phyloP scores from a whole-genome alignment of 2,329 filamentous ascomycete species.

The Madurella mycetomatis region DNA sequence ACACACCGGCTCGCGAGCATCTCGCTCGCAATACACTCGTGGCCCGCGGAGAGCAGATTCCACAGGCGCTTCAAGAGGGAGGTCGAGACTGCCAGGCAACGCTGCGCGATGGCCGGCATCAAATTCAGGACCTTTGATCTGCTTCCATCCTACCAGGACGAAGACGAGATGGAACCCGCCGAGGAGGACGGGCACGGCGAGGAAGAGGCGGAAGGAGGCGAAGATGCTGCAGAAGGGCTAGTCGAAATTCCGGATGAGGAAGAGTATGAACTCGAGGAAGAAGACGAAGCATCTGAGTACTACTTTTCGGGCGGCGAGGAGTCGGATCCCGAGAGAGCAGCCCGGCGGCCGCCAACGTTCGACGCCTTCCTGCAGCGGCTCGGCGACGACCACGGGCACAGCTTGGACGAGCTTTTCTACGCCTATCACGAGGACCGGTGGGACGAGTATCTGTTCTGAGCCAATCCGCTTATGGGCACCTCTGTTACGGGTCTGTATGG shows the following conservation, averaged over 20 bases:
- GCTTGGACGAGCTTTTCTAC: constrained; percentile 26
- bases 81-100: constrained; percentile 20
- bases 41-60: constrained; percentile 27
- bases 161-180: constrained; percentile 20
- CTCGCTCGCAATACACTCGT: constrained; percentile 27
- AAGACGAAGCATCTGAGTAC: constrained; percentile 29
- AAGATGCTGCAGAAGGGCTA: constrained; percentile 8
- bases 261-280: constrained; percentile 24
- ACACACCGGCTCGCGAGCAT: constrained; percentile 22
- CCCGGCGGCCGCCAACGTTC: constrained; percentile 25
- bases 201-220: constrained; percentile 14
- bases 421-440: constrained; percentile 29
- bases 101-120: constrained; percentile 23
- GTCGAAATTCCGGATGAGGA: constrained; percentile 17
- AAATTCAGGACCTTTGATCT: constrained; percentile 26
- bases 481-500: too few species aligned
- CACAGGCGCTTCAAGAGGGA: constrained; percentile 25
- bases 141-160: constrained; percentile 26
- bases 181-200: constrained; percentile 18
- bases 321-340: constrained; percentile 26
- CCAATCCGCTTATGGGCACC: too few species aligned
- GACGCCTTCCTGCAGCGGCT: constrained; percentile 25
- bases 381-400: constrained; percentile 27
- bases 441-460: constrained; percentile 29
- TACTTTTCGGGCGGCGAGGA: constrained; percentile 28